Evolutionary conservation across 768 basidiomycete genomes (phyloP).

Genomic region (Pholiota molesta): DNA sequence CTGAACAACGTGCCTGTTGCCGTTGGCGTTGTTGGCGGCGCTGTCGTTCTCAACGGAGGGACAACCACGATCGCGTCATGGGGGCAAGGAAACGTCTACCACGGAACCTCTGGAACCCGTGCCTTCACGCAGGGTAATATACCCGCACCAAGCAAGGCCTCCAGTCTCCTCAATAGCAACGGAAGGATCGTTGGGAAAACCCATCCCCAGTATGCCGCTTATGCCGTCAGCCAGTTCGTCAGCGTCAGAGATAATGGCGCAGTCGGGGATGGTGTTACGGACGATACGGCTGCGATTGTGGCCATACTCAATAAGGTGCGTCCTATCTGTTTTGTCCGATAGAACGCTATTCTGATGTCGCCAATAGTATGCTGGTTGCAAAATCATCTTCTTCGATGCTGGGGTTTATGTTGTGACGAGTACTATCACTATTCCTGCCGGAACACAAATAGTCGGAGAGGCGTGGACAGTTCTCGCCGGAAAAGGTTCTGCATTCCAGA

Average conservation of each 20-base stretch:
- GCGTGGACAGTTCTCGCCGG: constrained; percentile 62
- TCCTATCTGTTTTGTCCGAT: background rate
- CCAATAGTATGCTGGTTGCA: constrained; percentile 66
- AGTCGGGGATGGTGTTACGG: constrained; percentile 72
- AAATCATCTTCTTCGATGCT: constrained; percentile 83
- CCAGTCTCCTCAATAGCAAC: constrained; percentile 51
- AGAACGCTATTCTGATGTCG: background rate
- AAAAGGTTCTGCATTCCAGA: constrained; percentile 48
- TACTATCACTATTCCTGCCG: constrained; percentile 60
- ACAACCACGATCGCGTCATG: constrained; percentile 63
- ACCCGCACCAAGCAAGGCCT: constrained; percentile 51
- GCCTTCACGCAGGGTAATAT: constrained; percentile 55
- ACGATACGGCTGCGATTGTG: constrained; percentile 73
- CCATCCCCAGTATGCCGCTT: constrained; percentile 69
- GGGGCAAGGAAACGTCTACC: constrained; percentile 78
- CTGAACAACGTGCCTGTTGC: constrained; percentile 63
- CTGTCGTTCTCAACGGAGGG: constrained; percentile 60
- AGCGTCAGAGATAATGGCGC: constrained; percentile 74
- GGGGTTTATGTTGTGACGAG: constrained; percentile 59
- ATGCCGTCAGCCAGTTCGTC: constrained; percentile 64
- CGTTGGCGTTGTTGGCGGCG: constrained; percentile 57
- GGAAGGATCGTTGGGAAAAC: constrained; percentile 64
- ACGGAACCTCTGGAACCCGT: constrained; percentile 45
- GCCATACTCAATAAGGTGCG: constrained; percentile 58
- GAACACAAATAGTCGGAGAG: constrained; percentile 62